Base-by-base conservation (phyloP, 768 basidiomycete genomes). In the Paxillus rubicundulus region DNA sequence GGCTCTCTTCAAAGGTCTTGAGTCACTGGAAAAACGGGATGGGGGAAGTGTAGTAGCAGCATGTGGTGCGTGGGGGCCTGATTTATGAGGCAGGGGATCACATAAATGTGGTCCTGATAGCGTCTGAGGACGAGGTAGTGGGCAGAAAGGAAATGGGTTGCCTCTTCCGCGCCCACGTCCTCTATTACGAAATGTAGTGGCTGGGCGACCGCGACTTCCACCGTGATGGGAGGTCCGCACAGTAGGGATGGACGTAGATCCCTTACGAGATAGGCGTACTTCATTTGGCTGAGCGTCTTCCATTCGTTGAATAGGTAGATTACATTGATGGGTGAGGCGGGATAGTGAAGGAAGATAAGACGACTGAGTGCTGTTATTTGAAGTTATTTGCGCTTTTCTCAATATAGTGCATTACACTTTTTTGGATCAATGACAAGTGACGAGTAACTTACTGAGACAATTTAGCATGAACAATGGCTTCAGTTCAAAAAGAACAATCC, bases 211-310 rank as follows among this genome's bases (percentile, higher is more conserved):
- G n/a, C 37, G 33, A 28, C 24, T 36, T 42, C 24, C 41, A 27
- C 40, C 46, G 5, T 30, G 14, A 21, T 47, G 14, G 8, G 42
- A 40, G 5, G 43, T 17, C 21, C 58, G 54, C 20, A 74, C 65
- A 14, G 50, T 58, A 4, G 73, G 74, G 3, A 74, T 49, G 14
- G 34, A 18, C 0, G 62, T 40, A 7, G 47, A 59, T 0, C 74
- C 72, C 49, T 74, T 74, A 37, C 70, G 67, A 24, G 64, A 49
- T 48, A 68, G 59, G 42, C 72, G 72, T 5, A 64, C 52, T 54
- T 75, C 72, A 54, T 75, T 75, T 17, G 72, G 73, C 46, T 77
- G 75, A 2, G 55, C 53, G 54, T 76, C 74, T 53, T 77, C 75
- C 64, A 65, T 61, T 18, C 20, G 33, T 30, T 20, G 12, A 17